Percentiles rank a stretch among this genome's conserved stretches.
These are phyloP conservation scores for Trichoderma oligosporum DNA, from an alignment of 2,329 filamentous ascomycete species.

Conservation along the genomic window DNA sequence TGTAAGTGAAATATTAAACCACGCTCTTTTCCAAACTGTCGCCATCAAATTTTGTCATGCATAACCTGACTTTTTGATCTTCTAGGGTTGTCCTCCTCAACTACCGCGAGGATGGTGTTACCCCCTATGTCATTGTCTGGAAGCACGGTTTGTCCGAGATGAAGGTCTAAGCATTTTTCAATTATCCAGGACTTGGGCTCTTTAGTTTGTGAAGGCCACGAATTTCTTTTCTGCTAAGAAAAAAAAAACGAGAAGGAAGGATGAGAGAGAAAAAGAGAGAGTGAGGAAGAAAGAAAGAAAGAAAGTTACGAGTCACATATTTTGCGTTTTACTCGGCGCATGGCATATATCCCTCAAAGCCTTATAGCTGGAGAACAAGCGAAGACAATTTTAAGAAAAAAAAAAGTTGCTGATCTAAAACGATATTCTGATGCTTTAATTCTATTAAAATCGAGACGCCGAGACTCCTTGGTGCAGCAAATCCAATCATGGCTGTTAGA, in stretches of 20 bases:
- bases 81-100: conserved; percentile 82
- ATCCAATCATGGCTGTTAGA: no score
- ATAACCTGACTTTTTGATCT: conserved; percentile 9
- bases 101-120: conserved; percentile 94
- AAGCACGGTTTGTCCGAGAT: conserved; percentile 85
- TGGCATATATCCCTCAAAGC: conserved; percentile 20
- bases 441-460: neutral
- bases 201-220: conserved; percentile 14
- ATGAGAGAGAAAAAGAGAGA: neutral
- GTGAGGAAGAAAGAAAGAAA: neutral
- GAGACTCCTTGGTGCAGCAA: neutral
- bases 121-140: conserved; percentile 87
- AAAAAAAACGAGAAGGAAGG: neutral
- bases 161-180: conserved; percentile 70
- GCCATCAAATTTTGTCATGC: no score
- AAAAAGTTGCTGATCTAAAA: conserved; percentile 9
- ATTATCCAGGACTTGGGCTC: conserved; percentile 5
- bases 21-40: neutral
- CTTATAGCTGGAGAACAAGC: conserved; percentile 18
- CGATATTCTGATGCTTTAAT: neutral
- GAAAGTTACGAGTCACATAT: conserved; percentile 12
- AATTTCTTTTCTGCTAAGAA: conserved; percentile 12
- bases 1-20: conserved; percentile 57
- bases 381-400: conserved; percentile 18
- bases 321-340: conserved; percentile 19